A percentile compares a stretch with the other conserved stretches of the same genome.
Evolutionary conservation across 306 rosid species (phyloP).

Genomic region (Medicago lupulina): DNA sequence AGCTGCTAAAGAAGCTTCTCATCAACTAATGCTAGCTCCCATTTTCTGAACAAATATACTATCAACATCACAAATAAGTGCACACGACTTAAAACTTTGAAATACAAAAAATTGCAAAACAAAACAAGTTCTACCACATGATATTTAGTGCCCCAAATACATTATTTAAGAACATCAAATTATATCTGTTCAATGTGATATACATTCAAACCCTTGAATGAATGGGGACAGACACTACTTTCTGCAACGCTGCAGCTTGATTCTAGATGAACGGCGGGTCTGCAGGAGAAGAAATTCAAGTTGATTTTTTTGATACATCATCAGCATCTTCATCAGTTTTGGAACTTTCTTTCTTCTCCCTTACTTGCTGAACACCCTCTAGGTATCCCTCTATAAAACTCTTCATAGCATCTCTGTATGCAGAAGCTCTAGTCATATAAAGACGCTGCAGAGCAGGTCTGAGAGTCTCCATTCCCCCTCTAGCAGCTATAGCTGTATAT

Average conservation of each 20-base stretch:
- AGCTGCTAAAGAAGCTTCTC: neutral
- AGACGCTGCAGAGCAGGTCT: constrained; percentile 85
- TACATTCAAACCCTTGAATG: constrained; percentile 10
- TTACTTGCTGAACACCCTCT: constrained; percentile 72
- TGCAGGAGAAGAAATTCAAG: constrained; percentile 46
- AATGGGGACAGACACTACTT: constrained; percentile 27
- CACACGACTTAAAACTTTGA: constrained; percentile 3
- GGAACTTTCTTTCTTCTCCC: constrained; percentile 65
- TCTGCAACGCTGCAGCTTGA: constrained; percentile 33
- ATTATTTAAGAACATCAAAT: constrained; percentile 31
- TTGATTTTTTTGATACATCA: constrained; percentile 45
- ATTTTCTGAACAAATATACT: constrained; percentile 13
- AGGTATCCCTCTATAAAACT: constrained; percentile 84
- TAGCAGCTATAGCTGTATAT: constrained; percentile 78
- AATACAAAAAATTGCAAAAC: constrained; percentile 21
- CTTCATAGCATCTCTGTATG: constrained; percentile 85
- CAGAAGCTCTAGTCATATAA: constrained; percentile 92
- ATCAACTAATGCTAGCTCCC: constrained; percentile 25
- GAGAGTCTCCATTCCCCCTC: constrained; percentile 67
- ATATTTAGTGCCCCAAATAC: constrained; percentile 36
- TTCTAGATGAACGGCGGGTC: constrained; percentile 20
- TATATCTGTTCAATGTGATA: neutral
- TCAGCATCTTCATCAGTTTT: constrained; percentile 55
- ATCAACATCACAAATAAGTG: constrained; percentile 4
- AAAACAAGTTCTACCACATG: neutral